phyloP scores from a whole-genome alignment of 2,329 filamentous ascomycete species.

The Fusarium devonianum region DNA sequence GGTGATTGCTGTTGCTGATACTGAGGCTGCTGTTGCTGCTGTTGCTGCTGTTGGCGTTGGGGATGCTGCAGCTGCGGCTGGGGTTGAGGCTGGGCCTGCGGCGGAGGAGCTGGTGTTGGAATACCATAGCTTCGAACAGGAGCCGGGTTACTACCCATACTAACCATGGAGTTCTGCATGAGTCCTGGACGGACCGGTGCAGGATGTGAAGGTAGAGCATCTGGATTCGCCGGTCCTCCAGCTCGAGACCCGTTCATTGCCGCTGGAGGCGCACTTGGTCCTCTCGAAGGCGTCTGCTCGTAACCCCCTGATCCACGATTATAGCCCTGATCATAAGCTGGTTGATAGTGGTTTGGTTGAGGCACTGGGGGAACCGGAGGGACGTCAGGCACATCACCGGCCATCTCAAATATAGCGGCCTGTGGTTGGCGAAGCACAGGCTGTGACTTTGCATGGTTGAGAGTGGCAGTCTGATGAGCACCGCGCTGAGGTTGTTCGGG shows the following conservation, averaged over 20 bases:
- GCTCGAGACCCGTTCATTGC: conserved; percentile 19
- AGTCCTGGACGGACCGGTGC: conserved; percentile 68
- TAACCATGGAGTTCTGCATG: conserved; percentile 65
- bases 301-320: conserved; percentile 31
- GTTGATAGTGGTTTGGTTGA: conserved; percentile 39
- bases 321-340: conserved; percentile 39
- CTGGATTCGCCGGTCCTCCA: conserved; percentile 45
- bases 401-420: conserved; percentile 77
- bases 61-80: conserved; percentile 46
- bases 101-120: conserved; percentile 48
- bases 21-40: conserved; percentile 44
- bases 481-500: conserved; percentile 56
- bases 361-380: conserved; percentile 55
- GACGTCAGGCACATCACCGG: conserved; percentile 64
- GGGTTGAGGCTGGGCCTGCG: conserved; percentile 34
- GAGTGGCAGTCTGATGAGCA: conserved; percentile 59
- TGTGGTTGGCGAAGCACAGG: conserved; percentile 70
- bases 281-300: conserved; percentile 40
- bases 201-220: conserved; percentile 66
- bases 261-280: conserved; percentile 45
- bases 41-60: conserved; percentile 44
- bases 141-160: conserved; percentile 62
- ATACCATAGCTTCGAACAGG: conserved; percentile 65
- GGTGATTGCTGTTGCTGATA: conserved; percentile 47
- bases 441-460: conserved; percentile 71